phyloP scores from a whole-genome alignment of 768 basidiomycete genomes.

The Dacryopinax primogenitus region DNA sequence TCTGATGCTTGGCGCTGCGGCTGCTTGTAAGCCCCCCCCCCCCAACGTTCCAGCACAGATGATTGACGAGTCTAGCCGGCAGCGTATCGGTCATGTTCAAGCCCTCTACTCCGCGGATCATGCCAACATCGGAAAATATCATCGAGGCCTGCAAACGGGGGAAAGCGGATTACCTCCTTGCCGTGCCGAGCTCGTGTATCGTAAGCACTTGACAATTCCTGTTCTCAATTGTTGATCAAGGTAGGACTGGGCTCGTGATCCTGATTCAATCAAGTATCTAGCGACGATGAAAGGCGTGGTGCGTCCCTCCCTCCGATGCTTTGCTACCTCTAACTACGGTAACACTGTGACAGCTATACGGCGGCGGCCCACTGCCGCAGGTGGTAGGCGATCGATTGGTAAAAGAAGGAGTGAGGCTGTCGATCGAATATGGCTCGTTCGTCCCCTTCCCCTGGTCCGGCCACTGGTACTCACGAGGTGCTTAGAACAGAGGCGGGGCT shows the following conservation, averaged over 20 bases:
- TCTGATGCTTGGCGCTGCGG: neutral
- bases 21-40: neutral
- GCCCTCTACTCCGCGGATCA: neutral
- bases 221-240: neutral
- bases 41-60: neutral
- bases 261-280: constrained; percentile 18
- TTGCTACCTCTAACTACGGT: neutral
- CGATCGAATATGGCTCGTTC: constrained; percentile 10
- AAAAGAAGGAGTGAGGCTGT: constrained; percentile 19
- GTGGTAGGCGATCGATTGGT: constrained; percentile 22
- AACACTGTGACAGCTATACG: constrained; percentile 19
- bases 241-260: constrained; percentile 22
- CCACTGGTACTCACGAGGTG: neutral
- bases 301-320: constrained; percentile 4
- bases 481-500: neutral
- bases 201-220: neutral
- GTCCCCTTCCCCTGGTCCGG: neutral
- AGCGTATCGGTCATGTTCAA: neutral
- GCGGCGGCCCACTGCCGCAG: constrained; percentile 23
- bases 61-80: neutral
- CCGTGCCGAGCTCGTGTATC: neutral
- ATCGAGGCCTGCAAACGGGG: neutral
- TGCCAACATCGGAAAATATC: neutral
- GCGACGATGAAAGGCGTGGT: constrained; percentile 20
- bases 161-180: neutral